Evolutionary conservation across 345 rosid species (phyloP).

Genomic region (Sonneratia caseolaris): DNA sequence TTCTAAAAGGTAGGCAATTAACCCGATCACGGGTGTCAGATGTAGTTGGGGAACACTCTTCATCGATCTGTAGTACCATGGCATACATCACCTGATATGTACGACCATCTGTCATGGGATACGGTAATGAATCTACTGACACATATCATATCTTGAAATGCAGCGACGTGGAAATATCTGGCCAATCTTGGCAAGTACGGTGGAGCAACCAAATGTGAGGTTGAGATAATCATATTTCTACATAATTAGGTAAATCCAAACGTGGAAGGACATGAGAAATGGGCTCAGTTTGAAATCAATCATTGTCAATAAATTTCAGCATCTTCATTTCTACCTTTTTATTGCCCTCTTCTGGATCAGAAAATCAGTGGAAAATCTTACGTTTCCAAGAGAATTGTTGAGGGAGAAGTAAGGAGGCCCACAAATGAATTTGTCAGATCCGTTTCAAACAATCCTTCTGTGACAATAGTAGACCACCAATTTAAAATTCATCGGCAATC

Average conservation of each 20-base stretch:
- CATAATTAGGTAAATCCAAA: too few species aligned
- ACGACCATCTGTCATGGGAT: neutral
- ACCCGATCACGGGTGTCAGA: neutral
- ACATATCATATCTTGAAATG: neutral
- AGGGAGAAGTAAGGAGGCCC: neutral
- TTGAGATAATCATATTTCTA: neutral
- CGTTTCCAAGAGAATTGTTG: neutral
- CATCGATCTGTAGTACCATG: neutral
- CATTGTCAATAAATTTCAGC: too few species aligned
- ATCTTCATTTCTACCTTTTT: too few species aligned
- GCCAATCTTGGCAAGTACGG: neutral
- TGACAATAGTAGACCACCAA: neutral
- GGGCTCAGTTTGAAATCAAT: too few species aligned
- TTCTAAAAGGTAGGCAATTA: neutral
- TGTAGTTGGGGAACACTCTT: neutral
- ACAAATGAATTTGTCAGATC: neutral
- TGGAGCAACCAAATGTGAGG: neutral
- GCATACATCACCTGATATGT: too few species aligned
- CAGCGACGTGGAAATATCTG: neutral
- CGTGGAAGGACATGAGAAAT: too few species aligned
- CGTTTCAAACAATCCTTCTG: constrained; percentile 1
- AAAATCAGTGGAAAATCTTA: too few species aligned
- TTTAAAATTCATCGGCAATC: neutral
- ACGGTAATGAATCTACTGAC: too few species aligned
- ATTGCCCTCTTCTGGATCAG: too few species aligned